phyloP scores from a whole-genome alignment of 106 monocot species.

The Dioscorea dumetorum region DNA sequence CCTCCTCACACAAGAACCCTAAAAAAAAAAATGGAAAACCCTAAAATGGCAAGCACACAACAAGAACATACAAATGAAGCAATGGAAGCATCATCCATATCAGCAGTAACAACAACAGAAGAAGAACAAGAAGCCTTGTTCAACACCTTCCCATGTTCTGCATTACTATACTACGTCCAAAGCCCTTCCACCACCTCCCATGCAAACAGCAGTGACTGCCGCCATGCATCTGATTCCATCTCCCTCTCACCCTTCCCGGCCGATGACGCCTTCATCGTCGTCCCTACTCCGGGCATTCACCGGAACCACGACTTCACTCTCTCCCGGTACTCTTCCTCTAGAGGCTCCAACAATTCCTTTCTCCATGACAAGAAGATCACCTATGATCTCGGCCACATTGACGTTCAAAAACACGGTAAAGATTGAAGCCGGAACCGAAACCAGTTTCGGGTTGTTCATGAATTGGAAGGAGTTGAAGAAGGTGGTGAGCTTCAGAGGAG shows the following conservation, averaged over 20 bases:
- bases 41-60: constrained; percentile 16
- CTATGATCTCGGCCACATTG: neutral
- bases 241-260: constrained; percentile 26
- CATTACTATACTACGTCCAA: constrained; percentile 56
- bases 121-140: constrained; percentile 51
- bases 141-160: constrained; percentile 27
- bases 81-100: too few species aligned
- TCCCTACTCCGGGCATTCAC: neutral
- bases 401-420: neutral
- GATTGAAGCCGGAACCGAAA: neutral
- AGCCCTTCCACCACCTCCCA: constrained; percentile 73
- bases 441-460: neutral
- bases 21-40: too few species aligned
- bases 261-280: neutral
- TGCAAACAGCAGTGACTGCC: constrained; percentile 21
- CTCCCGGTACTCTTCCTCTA: constrained; percentile 58
- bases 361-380: constrained; percentile 29
- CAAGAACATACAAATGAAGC: constrained; percentile 17
- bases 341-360: constrained; percentile 43
- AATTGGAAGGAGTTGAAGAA: constrained; percentile 3
- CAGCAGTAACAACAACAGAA: neutral
- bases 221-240: constrained; percentile 20
- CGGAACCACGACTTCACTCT: constrained; percentile 18
- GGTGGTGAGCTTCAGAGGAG: constrained; percentile 3
- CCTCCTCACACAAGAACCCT: too few species aligned